Base-by-base conservation (phyloP, 1,284 basidiomycete species). In the Ceratobasidium sp. region DNA sequence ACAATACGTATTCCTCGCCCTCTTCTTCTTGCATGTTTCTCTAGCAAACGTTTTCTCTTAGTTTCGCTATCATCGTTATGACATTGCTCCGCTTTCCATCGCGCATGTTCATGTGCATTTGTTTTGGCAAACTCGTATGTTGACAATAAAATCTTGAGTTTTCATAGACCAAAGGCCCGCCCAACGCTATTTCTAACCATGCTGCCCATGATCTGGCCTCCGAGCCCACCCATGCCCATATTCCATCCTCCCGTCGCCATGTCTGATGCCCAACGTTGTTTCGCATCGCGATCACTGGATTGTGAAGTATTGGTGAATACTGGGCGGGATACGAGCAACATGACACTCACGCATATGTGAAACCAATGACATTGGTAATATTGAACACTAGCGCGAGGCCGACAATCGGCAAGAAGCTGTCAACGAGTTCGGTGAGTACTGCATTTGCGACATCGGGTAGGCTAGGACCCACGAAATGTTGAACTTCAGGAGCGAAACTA, bases 301-400 rank as follows among this genome's bases (percentile, higher is more conserved):
- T 45, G 13, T 38, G 31, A 53, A 8, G 22, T n/a, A 43, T 32
- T 15, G 49, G 31, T 43, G 49, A 34, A 43, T 13, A 64, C 17
- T 31, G 17, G 60, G 20, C 32, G 38, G 43, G 12, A 56, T n/a
- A 35, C 25, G 32, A 38, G 50, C 58, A 60, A 17, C 25, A 20
- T 13, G 20, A 47, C 29, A 82, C 89, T 75, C 78, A 91, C 89
- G 90, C 94, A 76, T 92, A 96, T 71, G 93, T 96, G 81, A 96
- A 96, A 7, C 94, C 95, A 69, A 97, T 82, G 25, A 89, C 91
- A 75, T 97, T 97, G 35, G 93, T 94, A 67, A 94, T 77, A 78
- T 96, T 96, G 85, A 96, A 96, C 40, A 96, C 90, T 62, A 96
- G 83, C 3, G 94, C 94, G 43, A 96, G 86, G 53, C 89, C 78